Evolutionary conservation across 768 basidiomycete genomes (phyloP).

Genomic region (Pholiota microspora): DNA sequence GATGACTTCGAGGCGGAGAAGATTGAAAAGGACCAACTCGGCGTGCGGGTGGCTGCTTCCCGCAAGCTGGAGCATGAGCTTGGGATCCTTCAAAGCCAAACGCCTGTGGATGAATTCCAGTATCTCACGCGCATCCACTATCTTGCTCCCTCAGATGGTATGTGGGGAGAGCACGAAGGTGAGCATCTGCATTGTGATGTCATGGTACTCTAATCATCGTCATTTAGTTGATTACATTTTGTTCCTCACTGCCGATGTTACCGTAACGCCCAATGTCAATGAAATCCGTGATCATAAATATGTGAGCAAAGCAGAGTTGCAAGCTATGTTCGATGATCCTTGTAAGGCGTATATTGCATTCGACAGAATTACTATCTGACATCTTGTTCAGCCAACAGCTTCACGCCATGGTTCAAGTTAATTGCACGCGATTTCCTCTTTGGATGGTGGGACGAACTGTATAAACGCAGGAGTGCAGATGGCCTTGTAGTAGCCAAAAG

Average conservation of each 20-base stretch:
- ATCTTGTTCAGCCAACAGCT: constrained; percentile 66
- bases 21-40: constrained; percentile 71
- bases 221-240: constrained; percentile 94
- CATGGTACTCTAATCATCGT: background rate
- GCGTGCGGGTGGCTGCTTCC: constrained; percentile 88
- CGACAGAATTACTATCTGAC: background rate
- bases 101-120: constrained; percentile 83
- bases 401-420: constrained; percentile 99
- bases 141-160: constrained; percentile 85
- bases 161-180: constrained; percentile 99
- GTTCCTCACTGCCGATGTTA: constrained; percentile 88
- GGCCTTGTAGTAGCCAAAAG: constrained; percentile 66
- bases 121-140: constrained; percentile 98
- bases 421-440: constrained; percentile 97
- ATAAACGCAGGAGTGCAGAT: constrained; percentile 51
- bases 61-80: constrained; percentile 96
- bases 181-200: constrained; percentile 1
- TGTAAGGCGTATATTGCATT: constrained; percentile 41
- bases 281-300: constrained; percentile 92
- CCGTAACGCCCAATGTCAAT: constrained; percentile 77
- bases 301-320: constrained; percentile 86
- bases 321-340: constrained; percentile 83
- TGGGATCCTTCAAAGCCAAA: constrained; percentile 79
- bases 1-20: constrained; percentile 89
- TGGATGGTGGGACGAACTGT: constrained; percentile 96